Percentiles rank a stretch among this genome's conserved stretches.
phyloP scores from a whole-genome alignment of 1,139 yeast genomes.

The Scheffersomyces lignicola region DNA sequence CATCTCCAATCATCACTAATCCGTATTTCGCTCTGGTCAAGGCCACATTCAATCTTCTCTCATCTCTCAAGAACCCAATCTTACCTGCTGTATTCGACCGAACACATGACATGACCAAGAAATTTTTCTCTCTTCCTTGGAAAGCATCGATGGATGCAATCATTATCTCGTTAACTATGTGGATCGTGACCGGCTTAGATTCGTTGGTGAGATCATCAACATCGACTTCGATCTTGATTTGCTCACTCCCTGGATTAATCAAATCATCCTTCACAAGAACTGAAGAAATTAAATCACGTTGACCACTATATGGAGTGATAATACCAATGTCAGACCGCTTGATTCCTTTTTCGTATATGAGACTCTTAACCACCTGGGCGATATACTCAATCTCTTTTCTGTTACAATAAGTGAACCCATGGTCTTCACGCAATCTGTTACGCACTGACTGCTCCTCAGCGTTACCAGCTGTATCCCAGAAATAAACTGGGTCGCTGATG shows the following conservation, averaged over 20 bases:
- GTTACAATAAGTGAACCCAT: constrained; percentile 57
- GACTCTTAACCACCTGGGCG: constrained; percentile 43
- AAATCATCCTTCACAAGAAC: constrained; percentile 48
- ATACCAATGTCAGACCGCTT: constrained; percentile 56
- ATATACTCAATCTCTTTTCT: constrained; percentile 51
- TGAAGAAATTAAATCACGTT: constrained; percentile 60
- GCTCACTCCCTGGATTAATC: constrained; percentile 55
- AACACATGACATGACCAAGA: constrained; percentile 61
- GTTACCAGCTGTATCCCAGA: constrained; percentile 51
- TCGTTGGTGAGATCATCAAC: constrained; percentile 54
- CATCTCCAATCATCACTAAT: constrained; percentile 57
- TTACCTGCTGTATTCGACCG: constrained; percentile 51
- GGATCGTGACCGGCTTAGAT: constrained; percentile 55
- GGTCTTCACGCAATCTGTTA: constrained; percentile 45
- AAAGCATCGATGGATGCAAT: constrained; percentile 69
- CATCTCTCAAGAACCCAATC: constrained; percentile 60
- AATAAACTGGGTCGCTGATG: constrained; percentile 50
- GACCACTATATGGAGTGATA: constrained; percentile 74
- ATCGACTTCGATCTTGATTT: constrained; percentile 52
- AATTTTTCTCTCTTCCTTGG: constrained; percentile 65
- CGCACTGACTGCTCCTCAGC: constrained; percentile 47
- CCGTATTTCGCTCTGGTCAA: constrained; percentile 64
- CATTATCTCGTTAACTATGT: constrained; percentile 64
- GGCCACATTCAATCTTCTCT: constrained; percentile 61
- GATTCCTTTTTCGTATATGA: constrained; percentile 56